Conservation (phyloP, 169 alveolate genomes). For the Eimeria acervulina region DNA sequence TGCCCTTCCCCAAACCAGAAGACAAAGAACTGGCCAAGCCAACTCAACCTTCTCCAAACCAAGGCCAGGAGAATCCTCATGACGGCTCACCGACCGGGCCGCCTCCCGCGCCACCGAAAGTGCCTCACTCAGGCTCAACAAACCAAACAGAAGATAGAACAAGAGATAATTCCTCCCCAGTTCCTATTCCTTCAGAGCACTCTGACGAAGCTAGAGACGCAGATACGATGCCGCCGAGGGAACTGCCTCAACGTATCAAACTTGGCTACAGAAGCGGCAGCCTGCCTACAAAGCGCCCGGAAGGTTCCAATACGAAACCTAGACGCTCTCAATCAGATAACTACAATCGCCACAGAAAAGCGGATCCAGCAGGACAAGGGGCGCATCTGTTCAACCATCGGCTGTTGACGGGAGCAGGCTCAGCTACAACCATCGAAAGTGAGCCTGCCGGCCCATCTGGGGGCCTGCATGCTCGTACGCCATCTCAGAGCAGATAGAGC, state of each 20-base stretch:
- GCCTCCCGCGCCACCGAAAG: not conserved
- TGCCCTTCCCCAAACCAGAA: not conserved
- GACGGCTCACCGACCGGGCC: not conserved
- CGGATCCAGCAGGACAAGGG: not conserved
- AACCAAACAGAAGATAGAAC: not conserved
- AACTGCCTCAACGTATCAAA: slow-evolving; percentile 4
- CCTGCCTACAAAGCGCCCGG: not conserved
- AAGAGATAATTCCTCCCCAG: not conserved
- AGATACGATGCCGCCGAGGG: not conserved
- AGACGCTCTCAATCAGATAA: not conserved
- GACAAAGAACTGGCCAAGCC: not conserved
- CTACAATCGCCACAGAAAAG: not conserved
- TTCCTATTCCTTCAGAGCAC: not conserved
- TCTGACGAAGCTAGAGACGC: not conserved
- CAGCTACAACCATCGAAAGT: not conserved
- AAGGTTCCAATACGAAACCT: not conserved
- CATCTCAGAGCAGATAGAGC: not conserved
- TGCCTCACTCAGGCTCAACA: not conserved
- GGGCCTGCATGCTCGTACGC: not conserved
- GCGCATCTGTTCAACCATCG: slow-evolving; percentile 7
- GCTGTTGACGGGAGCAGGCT: not conserved
- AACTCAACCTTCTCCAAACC: not conserved
- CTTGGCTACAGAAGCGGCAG: not conserved
- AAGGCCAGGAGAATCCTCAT: not conserved
- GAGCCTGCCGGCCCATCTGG: not conserved